These are phyloP conservation scores for Scedosporium minutisporum DNA, from an alignment of 2,329 filamentous ascomycete genomes.

Conservation along the genomic window DNA sequence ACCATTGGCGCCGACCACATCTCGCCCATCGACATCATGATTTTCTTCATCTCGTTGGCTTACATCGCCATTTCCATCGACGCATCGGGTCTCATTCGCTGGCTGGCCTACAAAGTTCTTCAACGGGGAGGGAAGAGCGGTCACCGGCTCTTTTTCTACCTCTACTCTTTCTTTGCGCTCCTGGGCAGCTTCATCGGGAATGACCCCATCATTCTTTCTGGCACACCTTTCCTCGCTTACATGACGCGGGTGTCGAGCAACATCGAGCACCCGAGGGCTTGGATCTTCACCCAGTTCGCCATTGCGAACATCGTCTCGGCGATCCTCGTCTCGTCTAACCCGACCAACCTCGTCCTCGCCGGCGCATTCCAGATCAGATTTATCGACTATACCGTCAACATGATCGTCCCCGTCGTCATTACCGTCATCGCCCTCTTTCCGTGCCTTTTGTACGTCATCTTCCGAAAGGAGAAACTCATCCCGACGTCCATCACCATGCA, in stretches of 20 bases:
- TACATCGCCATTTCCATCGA: constrained; percentile 74
- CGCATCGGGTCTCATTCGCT: constrained; percentile 63
- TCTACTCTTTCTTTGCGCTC: constrained; percentile 62
- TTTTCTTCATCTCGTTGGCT: constrained; percentile 63
- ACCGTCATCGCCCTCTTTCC: constrained; percentile 61
- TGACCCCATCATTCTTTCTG: constrained; percentile 65
- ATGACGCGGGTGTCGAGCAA: constrained; percentile 69
- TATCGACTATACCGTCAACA: constrained; percentile 66
- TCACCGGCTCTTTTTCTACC: constrained; percentile 59
- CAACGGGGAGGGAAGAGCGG: constrained; percentile 59
- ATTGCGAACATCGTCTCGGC: constrained; percentile 66
- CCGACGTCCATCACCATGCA: constrained; percentile 59
- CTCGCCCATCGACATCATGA: constrained; percentile 62
- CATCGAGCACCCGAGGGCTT: constrained; percentile 59
- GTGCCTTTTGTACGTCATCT: constrained; percentile 60
- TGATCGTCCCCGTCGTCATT: constrained; percentile 62
- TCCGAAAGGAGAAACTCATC: constrained; percentile 53
- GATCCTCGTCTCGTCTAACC: constrained; percentile 68
- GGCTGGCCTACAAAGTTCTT: constrained; percentile 59
- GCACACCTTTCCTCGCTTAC: constrained; percentile 65
- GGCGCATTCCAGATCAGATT: constrained; percentile 65
- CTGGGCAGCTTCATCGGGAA: constrained; percentile 63
- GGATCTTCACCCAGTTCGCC: constrained; percentile 65
- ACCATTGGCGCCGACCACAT: constrained; percentile 58
- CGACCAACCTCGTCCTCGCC: constrained; percentile 65